Evolutionary conservation across 331 rosid genomes (phyloP).

Genomic region (Arachis monticola): DNA sequence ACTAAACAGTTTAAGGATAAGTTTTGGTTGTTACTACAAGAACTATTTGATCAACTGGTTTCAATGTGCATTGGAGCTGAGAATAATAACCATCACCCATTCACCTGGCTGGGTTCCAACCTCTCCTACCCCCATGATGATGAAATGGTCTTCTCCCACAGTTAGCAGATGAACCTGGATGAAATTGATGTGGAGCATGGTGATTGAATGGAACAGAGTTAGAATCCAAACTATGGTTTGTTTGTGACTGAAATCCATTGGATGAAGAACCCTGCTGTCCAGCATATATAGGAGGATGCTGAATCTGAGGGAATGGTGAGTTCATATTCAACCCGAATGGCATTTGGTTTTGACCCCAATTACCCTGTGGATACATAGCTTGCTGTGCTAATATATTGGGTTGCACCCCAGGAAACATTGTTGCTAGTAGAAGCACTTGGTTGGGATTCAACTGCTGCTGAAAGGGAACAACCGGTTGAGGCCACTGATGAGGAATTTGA

Average conservation of each 20-base stretch:
- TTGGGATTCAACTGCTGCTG: constrained; percentile 46
- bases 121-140: constrained; percentile 45
- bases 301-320: constrained; percentile 44
- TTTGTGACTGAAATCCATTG: constrained; percentile 42
- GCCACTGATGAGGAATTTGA: constrained; percentile 48
- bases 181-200: constrained; percentile 46
- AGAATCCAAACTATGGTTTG: constrained; percentile 43
- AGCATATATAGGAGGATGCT: constrained; percentile 15
- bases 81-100: not conserved
- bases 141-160: constrained; percentile 49
- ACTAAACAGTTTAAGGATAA: not conserved
- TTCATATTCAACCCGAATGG: constrained; percentile 46
- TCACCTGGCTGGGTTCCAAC: constrained; percentile 49
- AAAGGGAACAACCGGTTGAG: constrained; percentile 42
- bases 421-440: constrained; percentile 36
- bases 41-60: not conserved
- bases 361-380: constrained; percentile 42
- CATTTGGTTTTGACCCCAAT: constrained; percentile 59
- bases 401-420: constrained; percentile 39
- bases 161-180: constrained; percentile 42
- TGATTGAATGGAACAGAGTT: constrained; percentile 37
- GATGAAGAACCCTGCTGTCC: constrained; percentile 51
- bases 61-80: constrained; percentile 5
- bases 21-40: not conserved
- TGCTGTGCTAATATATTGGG: constrained; percentile 42